Evolutionary conservation across 805 yeast species (phyloP).

Genomic region (Nakazawaea anatomiae): DNA sequence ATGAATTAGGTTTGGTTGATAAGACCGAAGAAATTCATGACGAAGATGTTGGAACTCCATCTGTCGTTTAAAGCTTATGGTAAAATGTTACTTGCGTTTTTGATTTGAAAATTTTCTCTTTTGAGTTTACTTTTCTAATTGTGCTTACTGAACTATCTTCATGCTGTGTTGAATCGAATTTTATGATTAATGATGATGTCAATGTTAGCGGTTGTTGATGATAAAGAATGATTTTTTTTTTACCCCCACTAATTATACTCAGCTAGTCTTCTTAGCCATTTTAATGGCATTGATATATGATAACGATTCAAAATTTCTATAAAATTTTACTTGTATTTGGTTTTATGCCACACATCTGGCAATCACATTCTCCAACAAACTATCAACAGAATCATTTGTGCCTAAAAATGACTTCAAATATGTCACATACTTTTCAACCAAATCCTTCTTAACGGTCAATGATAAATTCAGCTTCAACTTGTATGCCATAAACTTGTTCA

Average conservation of each 20-base stretch:
- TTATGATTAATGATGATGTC: too few species aligned
- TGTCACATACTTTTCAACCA: constrained; percentile 25
- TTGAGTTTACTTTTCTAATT: too few species aligned
- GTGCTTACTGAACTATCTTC: too few species aligned
- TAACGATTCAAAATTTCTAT: neutral
- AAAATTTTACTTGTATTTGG: neutral
- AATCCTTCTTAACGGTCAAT: constrained; percentile 22
- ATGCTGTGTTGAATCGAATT: too few species aligned
- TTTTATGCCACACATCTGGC: constrained; percentile 15
- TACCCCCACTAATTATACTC: neutral
- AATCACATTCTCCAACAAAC: constrained; percentile 24
- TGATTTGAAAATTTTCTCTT: neutral
- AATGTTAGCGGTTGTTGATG: too few species aligned
- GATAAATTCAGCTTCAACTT: constrained; percentile 31
- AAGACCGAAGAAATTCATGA: constrained; percentile 14
- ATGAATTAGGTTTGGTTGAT: constrained; percentile 21
- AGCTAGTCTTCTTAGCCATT: neutral
- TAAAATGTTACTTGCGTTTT: neutral
- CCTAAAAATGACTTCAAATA: constrained; percentile 23
- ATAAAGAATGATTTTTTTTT: too few species aligned
- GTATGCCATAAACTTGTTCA: constrained; percentile 65
- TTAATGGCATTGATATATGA: neutral
- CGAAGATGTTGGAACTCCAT: constrained; percentile 13
- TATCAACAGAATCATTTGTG: constrained; percentile 22
- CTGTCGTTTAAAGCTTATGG: neutral